Evolutionary conservation across 202 grass and related monocot genomes (phyloP).

Genomic region (Schoenoplectus triqueter): DNA sequence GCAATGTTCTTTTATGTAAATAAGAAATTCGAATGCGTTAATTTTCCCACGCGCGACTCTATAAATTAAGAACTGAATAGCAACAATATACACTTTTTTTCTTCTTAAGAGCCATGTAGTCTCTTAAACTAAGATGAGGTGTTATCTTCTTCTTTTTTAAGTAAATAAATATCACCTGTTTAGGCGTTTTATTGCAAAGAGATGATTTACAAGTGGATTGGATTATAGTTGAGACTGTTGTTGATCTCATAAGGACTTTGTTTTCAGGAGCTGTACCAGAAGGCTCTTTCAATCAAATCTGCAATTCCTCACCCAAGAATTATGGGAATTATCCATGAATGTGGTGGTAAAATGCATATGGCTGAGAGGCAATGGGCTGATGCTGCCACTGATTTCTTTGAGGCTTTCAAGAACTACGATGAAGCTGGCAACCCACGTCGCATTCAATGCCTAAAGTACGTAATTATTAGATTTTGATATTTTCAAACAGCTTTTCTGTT

Average conservation of each 20-base stretch:
- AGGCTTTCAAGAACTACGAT: constrained; percentile 99
- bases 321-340: constrained; percentile 99
- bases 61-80: neutral
- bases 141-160: constrained; percentile 4
- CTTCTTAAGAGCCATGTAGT: neutral
- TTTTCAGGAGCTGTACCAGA: constrained; percentile 85
- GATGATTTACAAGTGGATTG: neutral
- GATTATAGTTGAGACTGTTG: neutral
- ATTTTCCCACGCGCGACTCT: neutral
- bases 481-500: constrained; percentile 22
- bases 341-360: constrained; percentile 99
- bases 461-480: constrained; percentile 34
- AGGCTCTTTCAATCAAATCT: constrained; percentile 99
- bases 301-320: constrained; percentile 99
- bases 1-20: neutral
- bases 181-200: neutral
- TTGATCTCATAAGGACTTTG: constrained; percentile 6
- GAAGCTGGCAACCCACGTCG: constrained; percentile 95
- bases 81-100: neutral
- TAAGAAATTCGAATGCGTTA: neutral
- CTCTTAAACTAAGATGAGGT: neutral
- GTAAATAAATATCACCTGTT: constrained; percentile 6
- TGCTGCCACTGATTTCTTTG: constrained; percentile 98
- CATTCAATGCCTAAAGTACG: constrained; percentile 95
- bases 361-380: constrained; percentile 94